A percentile compares a stretch with the other conserved stretches of the same genome.
Evolutionary conservation across 371 early-diverging fungal genomes (phyloP).

Genomic region (Mucor mucedo): DNA sequence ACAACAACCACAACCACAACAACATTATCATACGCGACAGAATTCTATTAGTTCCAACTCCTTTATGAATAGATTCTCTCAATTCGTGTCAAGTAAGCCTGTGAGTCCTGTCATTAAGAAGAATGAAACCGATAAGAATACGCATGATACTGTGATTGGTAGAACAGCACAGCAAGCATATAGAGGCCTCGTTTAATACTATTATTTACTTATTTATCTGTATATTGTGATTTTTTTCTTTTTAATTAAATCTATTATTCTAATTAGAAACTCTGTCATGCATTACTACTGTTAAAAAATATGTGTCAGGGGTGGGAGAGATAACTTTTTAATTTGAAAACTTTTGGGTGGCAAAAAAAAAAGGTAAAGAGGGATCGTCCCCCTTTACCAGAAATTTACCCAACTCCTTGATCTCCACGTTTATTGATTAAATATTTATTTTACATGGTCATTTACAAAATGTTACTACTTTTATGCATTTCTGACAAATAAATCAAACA

Average conservation of each 20-base stretch:
- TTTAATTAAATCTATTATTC: background rate
- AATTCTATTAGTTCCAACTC: constrained; percentile 26
- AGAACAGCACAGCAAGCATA: constrained; percentile 4
- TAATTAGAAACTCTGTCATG: too few relatives aligned
- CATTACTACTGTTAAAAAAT: too few relatives aligned
- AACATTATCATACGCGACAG: too few relatives aligned
- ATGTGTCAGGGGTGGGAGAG: constrained; percentile 5
- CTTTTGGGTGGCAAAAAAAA: constrained; percentile 13
- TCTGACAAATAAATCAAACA: constrained; percentile 5
- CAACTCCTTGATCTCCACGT: constrained; percentile 4
- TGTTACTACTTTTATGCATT: background rate
- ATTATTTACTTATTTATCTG: background rate
- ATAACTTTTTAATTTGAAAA: too few relatives aligned
- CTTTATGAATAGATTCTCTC: constrained; percentile 42
- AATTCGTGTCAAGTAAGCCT: constrained; percentile 35
- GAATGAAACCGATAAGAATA: constrained; percentile 3
- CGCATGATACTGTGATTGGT: constrained; percentile 3
- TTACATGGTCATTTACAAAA: background rate
- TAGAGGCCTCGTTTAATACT: constrained; percentile 18
- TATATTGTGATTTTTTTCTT: background rate
- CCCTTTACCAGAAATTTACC: background rate
- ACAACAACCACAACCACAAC: constrained; percentile 14
- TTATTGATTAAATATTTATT: constrained; percentile 1
- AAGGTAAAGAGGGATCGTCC: constrained; percentile 11
- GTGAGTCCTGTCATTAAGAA: constrained; percentile 7